These are phyloP conservation scores for Pseudogymnoascus sp. DNA, from an alignment of 2,329 filamentous ascomycete species.

Conservation along the genomic window DNA sequence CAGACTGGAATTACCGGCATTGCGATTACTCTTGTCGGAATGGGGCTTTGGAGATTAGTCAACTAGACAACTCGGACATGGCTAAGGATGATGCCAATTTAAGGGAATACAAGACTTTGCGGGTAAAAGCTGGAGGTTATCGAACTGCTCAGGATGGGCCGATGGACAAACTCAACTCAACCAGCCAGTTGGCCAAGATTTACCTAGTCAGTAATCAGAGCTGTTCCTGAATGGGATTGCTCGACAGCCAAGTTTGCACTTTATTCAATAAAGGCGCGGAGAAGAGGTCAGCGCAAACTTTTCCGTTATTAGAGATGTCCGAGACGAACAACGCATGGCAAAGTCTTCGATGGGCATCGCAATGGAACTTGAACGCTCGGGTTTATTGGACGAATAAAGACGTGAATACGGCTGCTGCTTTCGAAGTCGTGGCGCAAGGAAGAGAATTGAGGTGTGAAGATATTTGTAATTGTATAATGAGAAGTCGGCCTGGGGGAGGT, in stretches of 20 bases:
- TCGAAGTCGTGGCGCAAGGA: not conserved
- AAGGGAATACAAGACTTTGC: not conserved
- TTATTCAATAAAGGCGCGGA: not conserved
- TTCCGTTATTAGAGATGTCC: not conserved
- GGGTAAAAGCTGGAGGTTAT: not conserved
- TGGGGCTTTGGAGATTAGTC: conserved; percentile 52
- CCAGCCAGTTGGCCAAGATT: not conserved
- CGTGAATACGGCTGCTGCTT: not conserved
- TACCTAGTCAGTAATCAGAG: not conserved
- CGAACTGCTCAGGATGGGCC: not conserved
- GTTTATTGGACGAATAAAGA: not conserved
- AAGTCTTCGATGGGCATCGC: not conserved
- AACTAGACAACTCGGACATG: not conserved
- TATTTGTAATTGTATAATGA: not conserved
- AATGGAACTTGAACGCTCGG: not conserved
- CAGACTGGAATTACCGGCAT: conserved; percentile 58
- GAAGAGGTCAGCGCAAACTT: not conserved
- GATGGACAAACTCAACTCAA: not conserved
- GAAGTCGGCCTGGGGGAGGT: not conserved
- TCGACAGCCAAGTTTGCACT: not conserved
- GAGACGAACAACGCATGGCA: not conserved
- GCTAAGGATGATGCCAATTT: not conserved
- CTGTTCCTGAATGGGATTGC: not conserved
- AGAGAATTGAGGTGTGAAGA: not conserved
- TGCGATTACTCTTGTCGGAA: conserved; percentile 56